phyloP scores from a whole-genome alignment of 75 land plant species.

The Pinus tabuliformis region DNA sequence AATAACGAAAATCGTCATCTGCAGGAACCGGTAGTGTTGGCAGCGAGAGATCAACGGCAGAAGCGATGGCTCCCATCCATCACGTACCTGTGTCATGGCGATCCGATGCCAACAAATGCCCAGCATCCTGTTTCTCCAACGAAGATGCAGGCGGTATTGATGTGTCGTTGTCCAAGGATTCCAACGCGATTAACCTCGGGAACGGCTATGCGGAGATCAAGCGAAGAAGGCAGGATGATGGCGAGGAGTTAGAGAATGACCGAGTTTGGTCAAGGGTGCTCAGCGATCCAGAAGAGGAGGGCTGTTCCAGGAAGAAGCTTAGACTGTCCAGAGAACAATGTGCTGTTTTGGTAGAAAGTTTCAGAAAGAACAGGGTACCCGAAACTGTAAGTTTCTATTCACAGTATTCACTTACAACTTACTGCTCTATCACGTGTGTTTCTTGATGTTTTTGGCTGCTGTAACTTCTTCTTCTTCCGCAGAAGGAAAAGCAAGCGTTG shows the following conservation, averaged over 20 bases:
- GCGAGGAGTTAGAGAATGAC: constrained; percentile 7
- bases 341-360: too few relatives aligned
- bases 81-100: background rate
- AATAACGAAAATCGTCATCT: too few relatives aligned
- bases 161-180: constrained; percentile 20
- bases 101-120: background rate
- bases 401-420: too few relatives aligned
- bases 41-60: background rate
- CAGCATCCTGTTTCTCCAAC: background rate
- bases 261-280: constrained; percentile 4
- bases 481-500: too few relatives aligned
- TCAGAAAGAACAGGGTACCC: background rate
- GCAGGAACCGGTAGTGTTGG: background rate
- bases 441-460: too few relatives aligned
- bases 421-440: too few relatives aligned
- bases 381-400: too few relatives aligned
- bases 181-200: constrained; percentile 9
- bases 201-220: constrained; percentile 1
- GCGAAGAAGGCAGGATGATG: constrained; percentile 14
- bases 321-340: too few relatives aligned
- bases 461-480: too few relatives aligned
- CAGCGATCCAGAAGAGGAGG: constrained; percentile 41
- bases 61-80: background rate
- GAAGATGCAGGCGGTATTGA: background rate
- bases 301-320: background rate